Evolutionary conservation across 768 basidiomycete genomes (phyloP).

Genomic region (Tricholoma saponaceum): DNA sequence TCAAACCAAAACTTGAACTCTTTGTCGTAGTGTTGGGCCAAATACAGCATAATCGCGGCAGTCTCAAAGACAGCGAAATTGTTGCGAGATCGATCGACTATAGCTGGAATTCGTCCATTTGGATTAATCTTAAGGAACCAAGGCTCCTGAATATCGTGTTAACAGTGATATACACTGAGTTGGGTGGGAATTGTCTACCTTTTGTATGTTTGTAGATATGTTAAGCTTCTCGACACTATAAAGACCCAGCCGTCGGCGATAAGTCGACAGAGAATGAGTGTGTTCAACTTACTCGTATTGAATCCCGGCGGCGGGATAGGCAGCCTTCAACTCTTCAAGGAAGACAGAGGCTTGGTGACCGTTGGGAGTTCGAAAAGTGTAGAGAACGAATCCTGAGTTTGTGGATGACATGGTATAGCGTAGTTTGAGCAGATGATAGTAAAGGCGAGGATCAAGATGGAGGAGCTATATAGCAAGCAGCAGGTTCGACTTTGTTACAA

Average conservation of each 20-base stretch:
- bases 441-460: too few relatives aligned
- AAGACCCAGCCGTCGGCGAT: not conserved
- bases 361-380: conserved; percentile 45
- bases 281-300: not conserved
- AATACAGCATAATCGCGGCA: conserved; percentile 78
- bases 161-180: not conserved
- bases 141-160: conserved; percentile 33
- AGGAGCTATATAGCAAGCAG: too few relatives aligned
- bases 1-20: conserved; percentile 70
- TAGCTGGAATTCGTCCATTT: conserved; percentile 67
- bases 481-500: too few relatives aligned
- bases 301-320: conserved; percentile 27
- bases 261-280: not conserved
- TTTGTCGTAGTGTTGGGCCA: conserved; percentile 76
- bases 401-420: not conserved
- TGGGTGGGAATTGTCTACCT: not conserved
- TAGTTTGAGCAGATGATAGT: too few relatives aligned
- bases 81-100: conserved; percentile 57
- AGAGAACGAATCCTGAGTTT: conserved; percentile 24
- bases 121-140: conserved; percentile 77
- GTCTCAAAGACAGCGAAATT: conserved; percentile 73
- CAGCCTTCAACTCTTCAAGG: conserved; percentile 53
- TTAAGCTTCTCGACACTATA: not conserved
- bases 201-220: not conserved
- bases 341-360: conserved; percentile 43